Evolutionary conservation across 305 asterid genomes (phyloP).

Genomic region (Fraxinus paxiana): DNA sequence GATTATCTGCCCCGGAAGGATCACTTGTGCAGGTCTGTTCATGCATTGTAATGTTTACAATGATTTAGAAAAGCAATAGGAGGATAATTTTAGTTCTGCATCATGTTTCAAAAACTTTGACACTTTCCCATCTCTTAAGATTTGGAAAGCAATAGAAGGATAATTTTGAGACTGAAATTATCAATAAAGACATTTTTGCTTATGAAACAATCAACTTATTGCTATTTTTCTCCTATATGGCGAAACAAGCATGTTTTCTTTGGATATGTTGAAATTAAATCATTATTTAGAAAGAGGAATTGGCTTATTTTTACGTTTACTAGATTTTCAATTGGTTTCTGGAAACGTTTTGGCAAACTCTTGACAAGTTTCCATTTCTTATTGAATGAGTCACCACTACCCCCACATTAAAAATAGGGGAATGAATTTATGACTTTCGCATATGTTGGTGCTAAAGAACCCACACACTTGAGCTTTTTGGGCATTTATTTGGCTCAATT

Average conservation of each 20-base stretch:
- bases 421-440: background rate
- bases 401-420: background rate
- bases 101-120: background rate
- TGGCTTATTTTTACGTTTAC: background rate
- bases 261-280: background rate
- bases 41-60: background rate
- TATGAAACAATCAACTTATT: background rate
- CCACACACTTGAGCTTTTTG: background rate
- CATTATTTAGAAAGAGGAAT: background rate
- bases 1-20: slow-evolving; percentile 95
- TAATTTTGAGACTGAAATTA: background rate
- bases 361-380: background rate
- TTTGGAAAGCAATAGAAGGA: background rate
- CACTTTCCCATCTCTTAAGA: background rate
- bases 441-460: background rate
- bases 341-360: background rate
- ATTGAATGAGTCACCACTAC: background rate
- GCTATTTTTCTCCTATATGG: background rate
- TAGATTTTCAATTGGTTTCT: background rate
- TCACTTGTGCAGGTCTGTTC: slow-evolving; percentile 89
- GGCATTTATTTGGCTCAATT: background rate
- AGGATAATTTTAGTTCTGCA: background rate
- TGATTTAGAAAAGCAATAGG: background rate
- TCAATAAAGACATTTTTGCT: background rate
- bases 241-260: background rate